phyloP scores from a whole-genome alignment of 352 stramenopile genomes.

The Phytopythium vexans region DNA sequence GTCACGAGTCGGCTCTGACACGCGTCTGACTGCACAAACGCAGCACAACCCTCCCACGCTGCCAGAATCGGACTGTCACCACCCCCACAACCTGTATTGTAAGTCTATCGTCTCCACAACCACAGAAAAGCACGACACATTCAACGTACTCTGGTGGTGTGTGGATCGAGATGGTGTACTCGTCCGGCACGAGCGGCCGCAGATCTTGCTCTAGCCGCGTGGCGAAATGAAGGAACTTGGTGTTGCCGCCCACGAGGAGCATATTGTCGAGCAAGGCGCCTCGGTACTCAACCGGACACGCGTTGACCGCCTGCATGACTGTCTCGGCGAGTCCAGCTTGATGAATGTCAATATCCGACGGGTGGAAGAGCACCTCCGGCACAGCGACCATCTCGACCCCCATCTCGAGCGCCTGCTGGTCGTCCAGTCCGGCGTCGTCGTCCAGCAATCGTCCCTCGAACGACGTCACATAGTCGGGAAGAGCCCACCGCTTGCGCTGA shows the following conservation, averaged over 20 bases:
- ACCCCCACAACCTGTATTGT: not conserved
- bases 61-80: slow-evolving; percentile 43
- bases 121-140: slow-evolving; percentile 1
- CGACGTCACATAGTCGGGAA: slow-evolving; percentile 78
- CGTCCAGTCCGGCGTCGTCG: slow-evolving; percentile 6
- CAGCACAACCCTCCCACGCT: slow-evolving; percentile 54
- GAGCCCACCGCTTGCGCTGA: slow-evolving; percentile 60
- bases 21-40: slow-evolving; percentile 26
- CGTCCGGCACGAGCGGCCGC: slow-evolving; percentile 44
- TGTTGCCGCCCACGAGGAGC: slow-evolving; percentile 84
- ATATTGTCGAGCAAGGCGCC: slow-evolving; percentile 85
- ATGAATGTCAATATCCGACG: slow-evolving; percentile 88
- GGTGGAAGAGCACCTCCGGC: slow-evolving; percentile 91
- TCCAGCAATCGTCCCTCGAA: slow-evolving; percentile 52
- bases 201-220: slow-evolving; percentile 67
- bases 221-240: slow-evolving; percentile 83
- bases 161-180: slow-evolving; percentile 45
- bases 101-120: not conserved
- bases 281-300: slow-evolving; percentile 71
- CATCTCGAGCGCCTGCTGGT: slow-evolving; percentile 78
- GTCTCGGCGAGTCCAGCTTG: slow-evolving; percentile 84
- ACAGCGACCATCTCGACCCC: slow-evolving; percentile 86
- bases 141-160: slow-evolving; percentile 49
- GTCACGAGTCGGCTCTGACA: slow-evolving; percentile 39
- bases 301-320: slow-evolving; percentile 82